phyloP scores from a whole-genome alignment of 371 early-diverging fungal genomes.

The Nosema muscidifuracis region DNA sequence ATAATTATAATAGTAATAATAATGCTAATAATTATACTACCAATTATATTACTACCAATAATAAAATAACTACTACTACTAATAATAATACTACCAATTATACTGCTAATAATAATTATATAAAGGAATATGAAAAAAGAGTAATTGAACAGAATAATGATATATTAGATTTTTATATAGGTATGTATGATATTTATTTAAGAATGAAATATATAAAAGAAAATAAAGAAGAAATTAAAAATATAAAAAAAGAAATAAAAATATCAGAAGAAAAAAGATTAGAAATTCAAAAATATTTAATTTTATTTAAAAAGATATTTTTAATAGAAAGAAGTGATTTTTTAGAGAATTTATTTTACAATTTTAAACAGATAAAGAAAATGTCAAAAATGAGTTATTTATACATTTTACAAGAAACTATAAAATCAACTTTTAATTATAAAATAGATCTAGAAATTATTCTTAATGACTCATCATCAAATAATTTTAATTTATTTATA shows the following conservation, averaged over 20 bases:
- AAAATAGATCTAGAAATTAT: slow-evolving; percentile 31
- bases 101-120: no score
- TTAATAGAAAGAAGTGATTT: slow-evolving; percentile 57
- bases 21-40: no score
- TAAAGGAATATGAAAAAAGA: slow-evolving; percentile 33
- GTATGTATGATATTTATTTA: slow-evolving; percentile 36
- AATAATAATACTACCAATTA: no score
- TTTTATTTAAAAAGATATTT: slow-evolving; percentile 47
- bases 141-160: slow-evolving; percentile 19
- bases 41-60: no score
- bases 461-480: slow-evolving; percentile 1
- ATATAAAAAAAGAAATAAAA: slow-evolving; percentile 2
- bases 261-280: not conserved
- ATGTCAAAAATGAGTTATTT: slow-evolving; percentile 18
- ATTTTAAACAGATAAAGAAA: slow-evolving; percentile 37
- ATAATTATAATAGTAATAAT: no score
- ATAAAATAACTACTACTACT: no score
- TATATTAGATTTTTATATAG: slow-evolving; percentile 31
- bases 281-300: slow-evolving; percentile 33
- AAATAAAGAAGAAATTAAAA: slow-evolving; percentile 1
- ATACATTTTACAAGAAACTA: slow-evolving; percentile 44
- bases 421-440: slow-evolving; percentile 43
- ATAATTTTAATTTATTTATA: slow-evolving; percentile 42
- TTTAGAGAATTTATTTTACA: slow-evolving; percentile 47
- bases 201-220: slow-evolving; percentile 4